phyloP scores from a whole-genome alignment of 495 filamentous ascomycete species.

The Tuber magnatum region DNA sequence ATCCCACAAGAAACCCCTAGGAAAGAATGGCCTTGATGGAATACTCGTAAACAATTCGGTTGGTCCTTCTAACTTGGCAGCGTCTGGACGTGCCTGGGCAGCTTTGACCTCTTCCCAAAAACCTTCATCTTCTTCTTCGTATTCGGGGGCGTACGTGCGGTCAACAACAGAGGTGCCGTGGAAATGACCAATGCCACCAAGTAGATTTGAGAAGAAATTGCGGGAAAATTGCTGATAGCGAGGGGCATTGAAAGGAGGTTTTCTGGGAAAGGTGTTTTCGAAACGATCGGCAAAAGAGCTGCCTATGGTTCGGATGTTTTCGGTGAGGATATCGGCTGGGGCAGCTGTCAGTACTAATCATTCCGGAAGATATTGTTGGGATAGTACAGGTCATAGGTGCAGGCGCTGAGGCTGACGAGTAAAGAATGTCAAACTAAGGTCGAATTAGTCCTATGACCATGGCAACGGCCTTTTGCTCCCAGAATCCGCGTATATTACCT shows the following conservation, averaged over 20 bases:
- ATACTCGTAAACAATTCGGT: slow-evolving; percentile 88
- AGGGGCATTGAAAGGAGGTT: slow-evolving; percentile 64
- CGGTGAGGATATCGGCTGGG: slow-evolving; percentile 58
- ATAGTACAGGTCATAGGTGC: slow-evolving; percentile 50
- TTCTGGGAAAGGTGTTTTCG: slow-evolving; percentile 60
- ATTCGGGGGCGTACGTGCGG: slow-evolving; percentile 79
- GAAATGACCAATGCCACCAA: slow-evolving; percentile 95
- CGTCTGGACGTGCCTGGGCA: slow-evolving; percentile 38
- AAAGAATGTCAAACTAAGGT: slow-evolving; percentile 77
- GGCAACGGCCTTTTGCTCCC: background rate
- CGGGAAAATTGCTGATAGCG: slow-evolving; percentile 75
- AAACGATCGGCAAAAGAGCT: slow-evolving; percentile 68
- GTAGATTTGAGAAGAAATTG: slow-evolving; percentile 86
- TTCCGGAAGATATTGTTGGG: slow-evolving; percentile 25
- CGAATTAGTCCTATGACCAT: slow-evolving; percentile 12
- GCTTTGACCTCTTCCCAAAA: slow-evolving; percentile 90
- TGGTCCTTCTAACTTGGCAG: slow-evolving; percentile 64
- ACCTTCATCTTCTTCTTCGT: slow-evolving; percentile 92
- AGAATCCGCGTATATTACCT: slow-evolving; percentile 44
- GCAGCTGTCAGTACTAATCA: slow-evolving; percentile 15
- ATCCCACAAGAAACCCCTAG: slow-evolving; percentile 93
- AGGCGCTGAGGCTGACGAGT: slow-evolving; percentile 69
- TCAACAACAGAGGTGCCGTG: slow-evolving; percentile 80
- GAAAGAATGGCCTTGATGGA: slow-evolving; percentile 92
- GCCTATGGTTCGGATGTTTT: slow-evolving; percentile 59